Conservation (phyloP, 2,329 filamentous ascomycete genomes). For the Trichoderma atrobrunneum region DNA sequence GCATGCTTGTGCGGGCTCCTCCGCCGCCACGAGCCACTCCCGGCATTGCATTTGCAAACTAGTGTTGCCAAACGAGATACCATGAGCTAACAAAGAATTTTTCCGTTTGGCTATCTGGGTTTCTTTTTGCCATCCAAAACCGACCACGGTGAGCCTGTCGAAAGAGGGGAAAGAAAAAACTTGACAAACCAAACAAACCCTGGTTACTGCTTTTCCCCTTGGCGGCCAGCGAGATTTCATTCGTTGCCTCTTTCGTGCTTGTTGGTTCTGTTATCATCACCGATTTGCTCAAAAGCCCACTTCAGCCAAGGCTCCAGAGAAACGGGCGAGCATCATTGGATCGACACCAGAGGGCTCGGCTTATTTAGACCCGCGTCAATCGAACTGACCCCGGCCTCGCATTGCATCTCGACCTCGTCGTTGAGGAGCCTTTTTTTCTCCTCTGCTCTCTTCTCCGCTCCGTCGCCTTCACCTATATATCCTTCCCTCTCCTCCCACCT, state of each 20-base stretch:
- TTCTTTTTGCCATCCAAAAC: background rate
- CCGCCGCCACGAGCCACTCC: conserved; percentile 15
- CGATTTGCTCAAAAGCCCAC: conserved; percentile 4
- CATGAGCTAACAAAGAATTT: background rate
- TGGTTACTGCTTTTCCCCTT: background rate
- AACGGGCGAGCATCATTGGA: conserved; percentile 7
- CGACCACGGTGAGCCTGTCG: background rate
- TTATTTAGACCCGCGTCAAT: background rate
- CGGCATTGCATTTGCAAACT: conserved; percentile 5
- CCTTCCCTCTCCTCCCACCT: background rate
- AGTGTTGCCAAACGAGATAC: background rate
- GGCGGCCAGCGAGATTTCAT: background rate
- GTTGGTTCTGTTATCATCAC: background rate
- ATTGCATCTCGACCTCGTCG: conserved; percentile 4
- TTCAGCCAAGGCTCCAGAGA: conserved; percentile 5
- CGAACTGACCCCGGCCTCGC: conserved; percentile 6
- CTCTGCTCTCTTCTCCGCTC: background rate
- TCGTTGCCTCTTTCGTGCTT: background rate
- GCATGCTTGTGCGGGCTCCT: conserved; percentile 8
- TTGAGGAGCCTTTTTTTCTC: background rate
- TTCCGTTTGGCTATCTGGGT: background rate
- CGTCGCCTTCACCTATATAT: conserved; percentile 2
- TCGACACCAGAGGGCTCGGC: conserved; percentile 10
- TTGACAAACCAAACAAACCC: background rate
- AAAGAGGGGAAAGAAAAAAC: background rate